These are phyloP conservation scores for Hydnum rufescens DNA, from an alignment of 768 basidiomycete species.

Conservation along the genomic window DNA sequence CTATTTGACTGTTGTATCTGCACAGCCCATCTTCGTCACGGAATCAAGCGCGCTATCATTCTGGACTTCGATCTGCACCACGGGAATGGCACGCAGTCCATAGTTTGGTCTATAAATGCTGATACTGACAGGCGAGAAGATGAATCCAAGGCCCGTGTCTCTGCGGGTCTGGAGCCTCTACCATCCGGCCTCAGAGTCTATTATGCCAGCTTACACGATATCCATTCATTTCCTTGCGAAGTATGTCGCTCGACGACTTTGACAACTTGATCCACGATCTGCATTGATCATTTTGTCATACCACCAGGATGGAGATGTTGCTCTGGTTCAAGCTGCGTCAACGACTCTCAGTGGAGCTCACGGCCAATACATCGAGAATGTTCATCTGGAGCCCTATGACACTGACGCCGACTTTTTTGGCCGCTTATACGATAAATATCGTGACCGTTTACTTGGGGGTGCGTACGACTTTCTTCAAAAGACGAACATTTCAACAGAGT, in stretches of 20 bases:
- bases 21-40: conserved; percentile 61
- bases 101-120: conserved; percentile 82
- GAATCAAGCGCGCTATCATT: conserved; percentile 59
- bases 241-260: conserved; percentile 20
- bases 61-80: conserved; percentile 90
- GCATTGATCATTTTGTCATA: neutral
- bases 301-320: conserved; percentile 55
- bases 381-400: conserved; percentile 58
- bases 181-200: conserved; percentile 36
- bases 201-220: conserved; percentile 89
- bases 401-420: conserved; percentile 60
- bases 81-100: conserved; percentile 87
- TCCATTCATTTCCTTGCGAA: conserved; percentile 84
- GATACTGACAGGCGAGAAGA: conserved; percentile 56
- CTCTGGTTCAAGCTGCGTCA: conserved; percentile 72
- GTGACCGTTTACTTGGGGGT: conserved; percentile 37
- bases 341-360: conserved; percentile 58
- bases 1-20: neutral
- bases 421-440: conserved; percentile 46
- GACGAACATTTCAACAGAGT: conserved; percentile 27
- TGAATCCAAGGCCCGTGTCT: conserved; percentile 24
- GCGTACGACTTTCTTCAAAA: conserved; percentile 51
- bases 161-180: conserved; percentile 17
- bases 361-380: conserved; percentile 73
- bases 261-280: neutral